Percentiles rank a stretch among this genome's conserved stretches.
These are phyloP conservation scores for Centaurea solstitialis DNA, from an alignment of 129 eudicot species.

Conservation along the genomic window DNA sequence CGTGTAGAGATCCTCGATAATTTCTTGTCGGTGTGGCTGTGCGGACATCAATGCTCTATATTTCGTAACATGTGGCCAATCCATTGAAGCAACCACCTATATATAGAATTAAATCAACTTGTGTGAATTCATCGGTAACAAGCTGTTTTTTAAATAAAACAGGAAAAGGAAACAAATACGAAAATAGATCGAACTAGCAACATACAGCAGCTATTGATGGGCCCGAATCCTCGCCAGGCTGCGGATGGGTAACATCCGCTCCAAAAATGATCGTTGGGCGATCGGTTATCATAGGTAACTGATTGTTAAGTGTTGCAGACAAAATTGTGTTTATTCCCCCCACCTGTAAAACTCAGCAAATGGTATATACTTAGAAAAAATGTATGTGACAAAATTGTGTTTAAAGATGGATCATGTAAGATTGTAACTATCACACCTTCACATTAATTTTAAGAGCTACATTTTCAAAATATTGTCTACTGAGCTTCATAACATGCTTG, in stretches of 20 bases:
- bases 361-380: neutral
- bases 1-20: constrained; percentile 60
- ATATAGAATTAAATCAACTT: neutral
- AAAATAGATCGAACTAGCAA: neutral
- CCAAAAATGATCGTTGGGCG: constrained; percentile 76
- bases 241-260: constrained; percentile 89
- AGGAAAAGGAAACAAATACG: neutral
- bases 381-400: no score
- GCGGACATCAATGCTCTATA: constrained; percentile 68
- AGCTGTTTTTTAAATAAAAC: neutral
- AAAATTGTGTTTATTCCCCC: constrained; percentile 70
- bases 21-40: constrained; percentile 63
- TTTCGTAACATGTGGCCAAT: constrained; percentile 68
- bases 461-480: constrained; percentile 66
- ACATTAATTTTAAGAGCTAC: constrained; percentile 74
- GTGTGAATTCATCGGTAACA: neutral
- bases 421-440: constrained; percentile 48
- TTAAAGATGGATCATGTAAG: neutral
- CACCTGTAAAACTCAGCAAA: constrained; percentile 31
- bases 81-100: constrained; percentile 92
- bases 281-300: constrained; percentile 40
- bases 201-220: constrained; percentile 88
- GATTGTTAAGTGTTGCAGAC: constrained; percentile 22
- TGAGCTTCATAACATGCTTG: constrained; percentile 29
- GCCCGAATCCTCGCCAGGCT: constrained; percentile 75